Evolutionary conservation across 495 filamentous ascomycete species (phyloP).

Genomic region (Cladorrhinum samala): DNA sequence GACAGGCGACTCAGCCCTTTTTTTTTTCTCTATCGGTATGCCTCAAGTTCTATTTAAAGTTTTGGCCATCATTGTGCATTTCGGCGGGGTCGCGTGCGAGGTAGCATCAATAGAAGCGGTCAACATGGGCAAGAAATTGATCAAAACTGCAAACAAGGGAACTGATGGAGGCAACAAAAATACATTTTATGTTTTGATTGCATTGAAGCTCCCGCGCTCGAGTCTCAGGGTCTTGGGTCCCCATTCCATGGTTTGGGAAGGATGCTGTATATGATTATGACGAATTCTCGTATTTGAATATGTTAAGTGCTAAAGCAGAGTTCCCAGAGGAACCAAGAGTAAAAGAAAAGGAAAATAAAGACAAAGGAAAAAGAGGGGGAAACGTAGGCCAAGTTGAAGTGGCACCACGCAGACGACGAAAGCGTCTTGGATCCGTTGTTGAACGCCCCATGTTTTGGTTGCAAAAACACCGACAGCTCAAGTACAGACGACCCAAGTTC

Average conservation of each 20-base stretch:
- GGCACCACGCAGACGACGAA: slow-evolving; percentile 55
- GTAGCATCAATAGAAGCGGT: neutral
- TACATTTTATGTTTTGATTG: no score
- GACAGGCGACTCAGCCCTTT: neutral
- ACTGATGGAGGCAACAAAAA: no score
- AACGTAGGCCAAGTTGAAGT: slow-evolving; percentile 62
- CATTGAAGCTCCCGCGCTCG: no score
- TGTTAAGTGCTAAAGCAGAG: no score
- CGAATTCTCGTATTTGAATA: no score
- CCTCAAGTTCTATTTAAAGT: no score
- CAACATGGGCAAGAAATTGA: no score
- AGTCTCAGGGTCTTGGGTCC: no score
- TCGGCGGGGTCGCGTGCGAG: no score
- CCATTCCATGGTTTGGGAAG: neutral
- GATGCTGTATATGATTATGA: neutral
- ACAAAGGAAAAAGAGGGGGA: slow-evolving; percentile 27
- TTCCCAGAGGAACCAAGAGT: neutral
- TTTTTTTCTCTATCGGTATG: neutral
- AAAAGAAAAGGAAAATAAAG: slow-evolving; percentile 13
- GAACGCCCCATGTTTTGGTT: slow-evolving; percentile 76
- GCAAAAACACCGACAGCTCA: slow-evolving; percentile 68
- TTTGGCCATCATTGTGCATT: no score
- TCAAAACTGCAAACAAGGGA: no score
- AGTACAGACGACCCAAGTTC: slow-evolving; percentile 42
- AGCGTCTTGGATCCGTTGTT: slow-evolving; percentile 70